A percentile compares a stretch with the other conserved stretches of the same genome.
Conservation (phyloP, 805 yeast species). For the Candida namnaoensis region DNA sequence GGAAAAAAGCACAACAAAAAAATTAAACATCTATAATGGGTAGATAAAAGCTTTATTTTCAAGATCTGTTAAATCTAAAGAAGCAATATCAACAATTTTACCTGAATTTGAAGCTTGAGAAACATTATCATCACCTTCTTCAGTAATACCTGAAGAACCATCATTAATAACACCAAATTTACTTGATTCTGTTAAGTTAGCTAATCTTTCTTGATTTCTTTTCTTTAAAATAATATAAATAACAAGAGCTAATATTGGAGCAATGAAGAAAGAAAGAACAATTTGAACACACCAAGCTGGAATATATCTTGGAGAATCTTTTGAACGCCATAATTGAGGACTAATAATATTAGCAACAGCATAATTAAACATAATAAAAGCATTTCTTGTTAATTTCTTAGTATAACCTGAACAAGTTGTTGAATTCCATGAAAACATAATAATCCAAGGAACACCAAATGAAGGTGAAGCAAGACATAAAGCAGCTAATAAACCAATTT, state of each 20-base stretch:
- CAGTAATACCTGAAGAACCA: slow-evolving; percentile 8
- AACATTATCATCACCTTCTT: slow-evolving; percentile 18
- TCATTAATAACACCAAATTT: slow-evolving; percentile 19
- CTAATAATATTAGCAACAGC: slow-evolving; percentile 42
- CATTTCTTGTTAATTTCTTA: slow-evolving; percentile 38
- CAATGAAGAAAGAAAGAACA: slow-evolving; percentile 36
- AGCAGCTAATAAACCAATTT: slow-evolving; percentile 37
- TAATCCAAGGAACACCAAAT: slow-evolving; percentile 32
- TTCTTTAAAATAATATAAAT: slow-evolving; percentile 34
- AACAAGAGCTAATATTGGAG: slow-evolving; percentile 34
- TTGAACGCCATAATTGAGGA: slow-evolving; percentile 45
- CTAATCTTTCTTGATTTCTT: slow-evolving; percentile 34
- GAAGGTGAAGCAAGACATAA: slow-evolving; percentile 37
- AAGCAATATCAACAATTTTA: slow-evolving; percentile 28
- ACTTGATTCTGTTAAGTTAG: slow-evolving; percentile 7
- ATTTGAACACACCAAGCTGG: slow-evolving; percentile 50
- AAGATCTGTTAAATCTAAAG: slow-evolving; percentile 41
- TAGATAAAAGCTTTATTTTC: slow-evolving; percentile 43
- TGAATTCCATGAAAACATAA: slow-evolving; percentile 25
- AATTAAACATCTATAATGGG: slow-evolving; percentile 23
- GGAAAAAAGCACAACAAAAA: too few relatives aligned
- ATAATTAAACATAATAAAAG: slow-evolving; percentile 34
- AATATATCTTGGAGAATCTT: slow-evolving; percentile 35
- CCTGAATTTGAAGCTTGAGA: slow-evolving; percentile 1
- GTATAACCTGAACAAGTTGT: slow-evolving; percentile 38